These are phyloP conservation scores for Carex parvula DNA, from an alignment of 176 grass and related monocot genomes.

Conservation along the genomic window DNA sequence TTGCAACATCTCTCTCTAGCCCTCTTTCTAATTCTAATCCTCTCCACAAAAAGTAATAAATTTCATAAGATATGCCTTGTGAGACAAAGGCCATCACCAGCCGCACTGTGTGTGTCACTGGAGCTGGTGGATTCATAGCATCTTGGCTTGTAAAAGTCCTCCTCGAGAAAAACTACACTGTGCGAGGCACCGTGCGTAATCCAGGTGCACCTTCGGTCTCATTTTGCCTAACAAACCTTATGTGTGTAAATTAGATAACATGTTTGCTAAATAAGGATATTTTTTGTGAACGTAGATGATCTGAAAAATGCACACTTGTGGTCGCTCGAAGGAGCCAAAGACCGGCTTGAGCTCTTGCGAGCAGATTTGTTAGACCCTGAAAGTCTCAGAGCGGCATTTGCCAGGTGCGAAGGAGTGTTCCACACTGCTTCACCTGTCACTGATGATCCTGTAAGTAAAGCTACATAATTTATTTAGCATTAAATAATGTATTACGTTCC, in stretches of 20 bases:
- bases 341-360: slow-evolving; percentile 51
- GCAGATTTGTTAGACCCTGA: slow-evolving; percentile 73
- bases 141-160: slow-evolving; percentile 48
- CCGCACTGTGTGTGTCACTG: slow-evolving; percentile 35
- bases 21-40: neutral
- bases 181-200: slow-evolving; percentile 38
- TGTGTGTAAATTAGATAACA: neutral
- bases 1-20: neutral
- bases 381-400: slow-evolving; percentile 46
- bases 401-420: slow-evolving; percentile 78
- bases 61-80: neutral
- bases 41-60: neutral
- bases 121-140: slow-evolving; percentile 44
- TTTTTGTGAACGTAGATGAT: slow-evolving; percentile 41
- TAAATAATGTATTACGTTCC: neutral
- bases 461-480: neutral
- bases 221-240: neutral
- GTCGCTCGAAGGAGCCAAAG: slow-evolving; percentile 50
- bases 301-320: slow-evolving; percentile 72
- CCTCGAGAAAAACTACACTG: slow-evolving; percentile 32
- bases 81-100: neutral
- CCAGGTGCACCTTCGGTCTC: slow-evolving; percentile 8
- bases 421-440: slow-evolving; percentile 80
- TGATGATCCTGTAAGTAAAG: slow-evolving; percentile 55
- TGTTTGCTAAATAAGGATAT: neutral